A percentile compares a stretch with the other conserved stretches of the same genome.
Evolutionary conservation across 2,329 filamentous ascomycete species (phyloP).

Genomic region (Alternaria brassicicola): DNA sequence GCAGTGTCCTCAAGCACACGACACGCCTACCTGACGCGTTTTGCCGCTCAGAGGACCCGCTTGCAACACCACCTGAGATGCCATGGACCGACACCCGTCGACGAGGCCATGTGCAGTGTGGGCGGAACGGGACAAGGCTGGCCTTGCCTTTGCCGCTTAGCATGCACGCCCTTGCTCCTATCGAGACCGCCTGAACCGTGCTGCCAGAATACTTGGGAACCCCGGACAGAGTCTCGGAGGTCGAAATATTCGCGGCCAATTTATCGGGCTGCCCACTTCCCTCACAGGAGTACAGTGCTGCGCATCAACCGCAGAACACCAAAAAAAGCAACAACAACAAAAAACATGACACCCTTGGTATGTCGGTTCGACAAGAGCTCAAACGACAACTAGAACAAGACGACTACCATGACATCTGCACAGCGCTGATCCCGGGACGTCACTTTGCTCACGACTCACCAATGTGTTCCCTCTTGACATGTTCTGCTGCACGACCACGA

Average conservation of each 20-base stretch:
- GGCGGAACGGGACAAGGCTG: conserved; percentile 18
- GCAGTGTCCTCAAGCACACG: conserved; percentile 16
- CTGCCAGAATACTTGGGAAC: conserved; percentile 10
- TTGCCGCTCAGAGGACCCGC: not conserved
- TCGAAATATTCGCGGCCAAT: not conserved
- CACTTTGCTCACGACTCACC: conserved; percentile 11
- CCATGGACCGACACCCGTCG: not conserved
- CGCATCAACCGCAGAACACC: not conserved
- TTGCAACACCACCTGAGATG: not conserved
- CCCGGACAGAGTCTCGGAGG: conserved; percentile 3
- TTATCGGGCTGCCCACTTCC: not conserved
- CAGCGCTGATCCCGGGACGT: conserved; percentile 22
- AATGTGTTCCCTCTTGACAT: conserved; percentile 19
- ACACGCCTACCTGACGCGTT: conserved; percentile 5
- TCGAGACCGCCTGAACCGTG: conserved; percentile 32
- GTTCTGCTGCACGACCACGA: conserved; percentile 15
- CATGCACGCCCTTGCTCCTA: conserved; percentile 25
- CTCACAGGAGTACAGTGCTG: not conserved
- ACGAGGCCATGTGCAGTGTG: conserved; percentile 3
- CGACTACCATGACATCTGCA: not conserved
- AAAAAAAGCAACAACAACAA: too few relatives aligned
- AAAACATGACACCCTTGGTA: not conserved
- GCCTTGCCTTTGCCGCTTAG: conserved; percentile 25
- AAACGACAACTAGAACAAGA: too few relatives aligned
- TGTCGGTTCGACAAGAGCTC: not conserved